phyloP scores from a whole-genome alignment of 352 stramenopile species.

The Pythium volutum region DNA sequence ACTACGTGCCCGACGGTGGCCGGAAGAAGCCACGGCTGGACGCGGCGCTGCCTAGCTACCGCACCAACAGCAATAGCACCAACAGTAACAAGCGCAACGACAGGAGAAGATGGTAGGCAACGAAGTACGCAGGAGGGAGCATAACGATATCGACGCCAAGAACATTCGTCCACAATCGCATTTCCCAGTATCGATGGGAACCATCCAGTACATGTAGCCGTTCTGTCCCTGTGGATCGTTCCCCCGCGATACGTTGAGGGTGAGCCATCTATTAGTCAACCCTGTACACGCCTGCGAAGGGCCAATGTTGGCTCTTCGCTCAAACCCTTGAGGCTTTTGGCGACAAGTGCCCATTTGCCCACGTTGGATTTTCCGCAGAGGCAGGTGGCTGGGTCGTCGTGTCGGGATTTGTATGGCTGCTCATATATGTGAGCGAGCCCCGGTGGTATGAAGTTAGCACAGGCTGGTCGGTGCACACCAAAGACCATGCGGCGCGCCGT shows the following conservation, averaged over 20 bases:
- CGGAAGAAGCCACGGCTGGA: slow-evolving; percentile 10
- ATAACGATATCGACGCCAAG: not conserved
- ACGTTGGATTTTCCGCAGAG: not conserved
- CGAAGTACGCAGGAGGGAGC: not conserved
- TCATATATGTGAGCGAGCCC: not conserved
- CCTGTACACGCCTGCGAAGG: too few species aligned
- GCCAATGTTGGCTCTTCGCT: too few species aligned
- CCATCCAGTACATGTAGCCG: too few species aligned
- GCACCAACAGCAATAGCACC: slow-evolving; percentile 5
- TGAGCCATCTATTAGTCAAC: too few species aligned
- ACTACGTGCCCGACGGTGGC: slow-evolving; percentile 26
- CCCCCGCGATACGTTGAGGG: too few species aligned
- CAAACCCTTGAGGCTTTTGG: not conserved
- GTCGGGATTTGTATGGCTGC: not conserved
- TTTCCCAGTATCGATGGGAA: too few species aligned
- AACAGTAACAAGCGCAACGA: slow-evolving; percentile 3
- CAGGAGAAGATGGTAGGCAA: not conserved
- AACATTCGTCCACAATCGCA: not conserved
- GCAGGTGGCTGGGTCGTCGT: not conserved
- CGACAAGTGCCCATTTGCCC: not conserved
- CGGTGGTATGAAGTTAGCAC: not conserved
- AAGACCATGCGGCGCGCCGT: slow-evolving; percentile 6
- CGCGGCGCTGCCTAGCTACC: slow-evolving; percentile 17
- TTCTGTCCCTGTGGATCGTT: too few species aligned
- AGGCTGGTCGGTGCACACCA: not conserved